Evolutionary conservation across 176 grass and related monocot species (phyloP).

Genomic region (Poa pratensis): DNA sequence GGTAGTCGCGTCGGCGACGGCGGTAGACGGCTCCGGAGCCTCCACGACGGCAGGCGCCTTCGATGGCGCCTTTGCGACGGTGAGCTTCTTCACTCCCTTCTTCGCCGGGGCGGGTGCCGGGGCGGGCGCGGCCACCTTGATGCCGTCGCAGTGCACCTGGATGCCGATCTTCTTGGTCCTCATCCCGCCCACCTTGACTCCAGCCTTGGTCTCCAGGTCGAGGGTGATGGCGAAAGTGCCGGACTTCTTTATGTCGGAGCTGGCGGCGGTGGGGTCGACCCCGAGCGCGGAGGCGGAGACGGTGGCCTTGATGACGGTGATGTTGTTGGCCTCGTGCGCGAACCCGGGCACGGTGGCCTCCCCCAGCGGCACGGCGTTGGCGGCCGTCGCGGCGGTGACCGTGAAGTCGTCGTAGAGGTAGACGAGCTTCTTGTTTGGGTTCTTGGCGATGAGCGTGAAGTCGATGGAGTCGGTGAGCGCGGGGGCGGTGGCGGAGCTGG

Average conservation of each 20-base stretch:
- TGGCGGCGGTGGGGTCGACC: constrained; percentile 68
- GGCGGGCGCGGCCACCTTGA: constrained; percentile 53
- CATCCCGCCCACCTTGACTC: constrained; percentile 68
- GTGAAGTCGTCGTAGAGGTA: constrained; percentile 92
- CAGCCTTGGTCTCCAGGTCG: constrained; percentile 89
- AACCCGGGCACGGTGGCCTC: constrained; percentile 75
- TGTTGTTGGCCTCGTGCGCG: constrained; percentile 75
- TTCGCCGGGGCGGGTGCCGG: constrained; percentile 43
- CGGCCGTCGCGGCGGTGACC: constrained; percentile 55
- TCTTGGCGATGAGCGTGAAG: constrained; percentile 69
- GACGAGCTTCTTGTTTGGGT: constrained; percentile 95
- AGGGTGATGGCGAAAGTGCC: constrained; percentile 63
- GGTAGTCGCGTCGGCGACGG: constrained; percentile 23
- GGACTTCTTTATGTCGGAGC: constrained; percentile 81
- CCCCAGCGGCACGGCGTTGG: constrained; percentile 69
- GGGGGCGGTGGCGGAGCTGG: constrained; percentile 53
- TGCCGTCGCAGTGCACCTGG: constrained; percentile 74
- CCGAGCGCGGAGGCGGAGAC: constrained; percentile 55
- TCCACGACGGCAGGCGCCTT: constrained; percentile 9
- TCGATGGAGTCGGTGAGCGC: constrained; percentile 67
- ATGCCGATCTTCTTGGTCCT: constrained; percentile 90
- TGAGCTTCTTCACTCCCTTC: constrained; percentile 38
- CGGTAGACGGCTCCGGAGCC: not conserved
- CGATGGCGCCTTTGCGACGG: constrained; percentile 6
- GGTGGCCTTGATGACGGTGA: constrained; percentile 69